Percentiles rank a stretch among this genome's conserved stretches.
Evolutionary conservation across 768 basidiomycete genomes (phyloP).

Genomic region (Tricholoma bakamatsutake): DNA sequence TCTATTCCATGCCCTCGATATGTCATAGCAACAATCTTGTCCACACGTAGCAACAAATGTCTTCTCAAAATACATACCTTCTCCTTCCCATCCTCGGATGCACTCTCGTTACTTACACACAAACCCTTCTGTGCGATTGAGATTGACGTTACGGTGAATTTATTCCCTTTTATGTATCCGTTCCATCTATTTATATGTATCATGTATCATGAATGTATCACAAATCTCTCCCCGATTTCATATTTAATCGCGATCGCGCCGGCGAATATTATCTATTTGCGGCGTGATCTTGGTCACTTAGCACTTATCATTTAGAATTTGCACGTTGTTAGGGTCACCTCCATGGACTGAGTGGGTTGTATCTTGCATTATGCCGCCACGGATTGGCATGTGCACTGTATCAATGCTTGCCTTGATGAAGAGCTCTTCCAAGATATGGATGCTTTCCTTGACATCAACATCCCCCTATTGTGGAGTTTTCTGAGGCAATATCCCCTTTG

Average conservation of each 20-base stretch:
- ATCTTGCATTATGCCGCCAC: background rate
- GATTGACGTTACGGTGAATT: background rate
- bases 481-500: background rate
- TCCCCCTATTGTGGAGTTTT: background rate
- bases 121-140: background rate
- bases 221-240: background rate
- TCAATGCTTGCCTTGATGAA: background rate
- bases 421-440: background rate
- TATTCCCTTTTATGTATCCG: background rate
- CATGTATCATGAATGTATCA: no score
- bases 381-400: background rate
- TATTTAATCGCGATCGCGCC: background rate
- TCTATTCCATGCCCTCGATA: background rate
- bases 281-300: background rate
- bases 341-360: background rate
- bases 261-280: background rate
- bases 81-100: background rate
- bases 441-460: background rate
- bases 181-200: no score
- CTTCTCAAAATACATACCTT: no score
- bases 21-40: constrained; percentile 1
- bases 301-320: background rate
- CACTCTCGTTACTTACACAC: background rate
- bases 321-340: background rate
- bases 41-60: background rate